A percentile compares a stretch with the other conserved stretches of the same genome.
phyloP scores from a whole-genome alignment of 2,329 filamentous ascomycete species.

The Hypoxylon sp. region DNA sequence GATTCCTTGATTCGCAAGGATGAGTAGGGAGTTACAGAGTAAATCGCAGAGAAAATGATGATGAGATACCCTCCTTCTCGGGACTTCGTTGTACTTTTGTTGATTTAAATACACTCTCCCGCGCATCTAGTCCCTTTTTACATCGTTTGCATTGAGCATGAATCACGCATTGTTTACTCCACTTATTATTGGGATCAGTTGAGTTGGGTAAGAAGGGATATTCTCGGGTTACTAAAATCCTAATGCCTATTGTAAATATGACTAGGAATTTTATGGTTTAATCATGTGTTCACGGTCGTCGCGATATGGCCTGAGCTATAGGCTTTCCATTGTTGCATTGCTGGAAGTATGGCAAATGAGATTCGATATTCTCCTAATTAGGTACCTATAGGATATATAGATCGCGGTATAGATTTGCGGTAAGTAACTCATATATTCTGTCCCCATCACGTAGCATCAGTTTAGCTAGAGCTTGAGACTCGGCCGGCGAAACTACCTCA shows the following conservation, averaged over 20 bases:
- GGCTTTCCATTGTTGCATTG: slow-evolving; percentile 24
- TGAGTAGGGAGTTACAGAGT: slow-evolving; percentile 33
- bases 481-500: background rate
- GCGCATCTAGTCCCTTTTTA: slow-evolving; percentile 14
- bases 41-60: slow-evolving; percentile 32
- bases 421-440: background rate
- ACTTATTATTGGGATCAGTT: slow-evolving; percentile 29
- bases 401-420: background rate
- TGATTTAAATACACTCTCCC: slow-evolving; percentile 23
- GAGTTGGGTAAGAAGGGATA: slow-evolving; percentile 19
- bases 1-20: slow-evolving; percentile 75
- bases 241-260: slow-evolving; percentile 41
- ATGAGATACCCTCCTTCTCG: slow-evolving; percentile 50
- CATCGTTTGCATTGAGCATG: slow-evolving; percentile 35
- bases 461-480: background rate
- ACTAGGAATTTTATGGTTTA: slow-evolving; percentile 25
- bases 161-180: slow-evolving; percentile 32
- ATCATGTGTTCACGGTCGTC: slow-evolving; percentile 27
- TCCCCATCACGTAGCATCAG: background rate
- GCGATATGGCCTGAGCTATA: slow-evolving; percentile 22
- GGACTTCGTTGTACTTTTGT: slow-evolving; percentile 38
- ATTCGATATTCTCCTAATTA: slow-evolving; percentile 12
- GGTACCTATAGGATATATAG: background rate
- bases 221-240: slow-evolving; percentile 30
- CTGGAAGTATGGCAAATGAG: slow-evolving; percentile 30